Base-by-base conservation (phyloP, 2,329 filamentous ascomycete species). In the Cladosporium sp. region DNA sequence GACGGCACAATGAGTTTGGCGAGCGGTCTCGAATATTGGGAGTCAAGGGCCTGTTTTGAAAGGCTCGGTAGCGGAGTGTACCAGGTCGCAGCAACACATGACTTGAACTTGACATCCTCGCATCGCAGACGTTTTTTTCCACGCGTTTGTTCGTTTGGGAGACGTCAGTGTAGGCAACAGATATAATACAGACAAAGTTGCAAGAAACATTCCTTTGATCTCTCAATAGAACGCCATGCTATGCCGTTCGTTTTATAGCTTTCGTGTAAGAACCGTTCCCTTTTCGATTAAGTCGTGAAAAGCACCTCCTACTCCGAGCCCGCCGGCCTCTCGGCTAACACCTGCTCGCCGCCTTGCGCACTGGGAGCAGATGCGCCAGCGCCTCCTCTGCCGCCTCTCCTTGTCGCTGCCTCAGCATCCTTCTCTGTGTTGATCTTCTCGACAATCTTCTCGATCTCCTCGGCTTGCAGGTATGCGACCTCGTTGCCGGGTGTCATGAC, bases 351-450 rank as follows among this genome's bases (percentile, higher is more conserved):
- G n/a, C 69, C 67, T 52, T 66, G 65, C 43, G 67, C 65, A 51
- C 60, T 59, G 25, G 60, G 51, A 12, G 62, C 65, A 12, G 66
- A 65, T 11, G 62, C 63, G 28, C 62, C 58, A n/a, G 61, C 68
- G 43, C 67, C 69, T 68, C 66, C 78, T 69, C 75, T 69, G 38
- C 87, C 82, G 60, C 89, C 88, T 45, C 96, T 95, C 88, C 96
- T 96, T 84, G 92, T 96, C 40, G 90, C 91, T 22, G 93, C 93
- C 81, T 99, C 94, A 76, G 97, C 94, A 74, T 96, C 92, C 84
- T 99, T 99, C 84, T 99, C 95, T 70, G 92, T 89, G 82, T 99
- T 96, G 75, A 99, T 99, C 77, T 86, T 94, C 86, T 97, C 97
- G 72, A 99, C 95, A 72, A 96, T 97, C 68, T 85, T 85, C 82